Conservation (phyloP, 192 early-diverging fungal species). For the Umbelopsis sp. region DNA sequence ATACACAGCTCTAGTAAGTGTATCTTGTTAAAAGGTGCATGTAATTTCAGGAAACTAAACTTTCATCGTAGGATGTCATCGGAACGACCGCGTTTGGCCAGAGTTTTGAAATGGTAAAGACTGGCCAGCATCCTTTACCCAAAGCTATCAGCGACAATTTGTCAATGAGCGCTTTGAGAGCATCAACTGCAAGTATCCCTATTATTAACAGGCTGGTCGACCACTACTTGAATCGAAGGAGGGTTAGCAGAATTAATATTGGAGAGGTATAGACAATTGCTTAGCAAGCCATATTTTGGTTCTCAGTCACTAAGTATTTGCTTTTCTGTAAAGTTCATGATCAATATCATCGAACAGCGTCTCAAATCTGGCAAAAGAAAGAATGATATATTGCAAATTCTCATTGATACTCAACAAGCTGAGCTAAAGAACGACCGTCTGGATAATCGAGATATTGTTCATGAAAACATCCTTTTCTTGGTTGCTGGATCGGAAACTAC, state of each 20-base stretch:
- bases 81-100: constrained; percentile 53
- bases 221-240: too few relatives aligned
- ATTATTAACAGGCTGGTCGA: too few relatives aligned
- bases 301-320: neutral
- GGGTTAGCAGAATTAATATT: too few relatives aligned
- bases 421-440: constrained; percentile 39
- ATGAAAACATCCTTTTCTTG: constrained; percentile 45
- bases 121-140: constrained; percentile 43
- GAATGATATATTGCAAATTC: constrained; percentile 49
- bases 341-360: constrained; percentile 24
- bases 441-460: constrained; percentile 41
- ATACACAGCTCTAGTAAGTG: constrained; percentile 36
- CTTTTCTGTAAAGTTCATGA: constrained; percentile 26
- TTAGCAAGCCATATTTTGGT: too few relatives aligned
- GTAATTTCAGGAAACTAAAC: too few relatives aligned
- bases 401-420: constrained; percentile 46
- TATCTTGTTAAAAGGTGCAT: neutral
- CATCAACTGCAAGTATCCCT: too few relatives aligned
- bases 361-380: constrained; percentile 17
- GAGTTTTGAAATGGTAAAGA: constrained; percentile 53
- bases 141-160: constrained; percentile 23
- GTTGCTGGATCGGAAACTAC: constrained; percentile 41
- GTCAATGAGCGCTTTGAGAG: neutral
- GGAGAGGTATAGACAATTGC: too few relatives aligned
- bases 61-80: constrained; percentile 42